phyloP scores from a whole-genome alignment of 2,329 filamentous ascomycete genomes.

The Cladorrhinum sp. region DNA sequence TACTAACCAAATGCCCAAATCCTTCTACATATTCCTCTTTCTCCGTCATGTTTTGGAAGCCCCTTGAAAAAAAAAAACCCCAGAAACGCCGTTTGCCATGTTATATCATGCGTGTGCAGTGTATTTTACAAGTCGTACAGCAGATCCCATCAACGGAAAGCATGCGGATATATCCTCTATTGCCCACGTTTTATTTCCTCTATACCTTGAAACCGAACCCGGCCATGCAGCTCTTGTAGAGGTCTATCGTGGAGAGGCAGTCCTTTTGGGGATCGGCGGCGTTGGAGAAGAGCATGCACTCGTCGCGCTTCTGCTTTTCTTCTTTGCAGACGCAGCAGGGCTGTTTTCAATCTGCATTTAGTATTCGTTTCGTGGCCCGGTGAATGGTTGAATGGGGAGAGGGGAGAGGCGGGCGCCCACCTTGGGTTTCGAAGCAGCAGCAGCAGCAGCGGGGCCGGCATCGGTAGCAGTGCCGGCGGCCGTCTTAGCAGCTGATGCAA shows the following conservation, averaged over 20 bases:
- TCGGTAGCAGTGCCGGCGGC: constrained; percentile 4
- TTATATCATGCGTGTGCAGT: not conserved
- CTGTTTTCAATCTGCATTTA: constrained; percentile 47
- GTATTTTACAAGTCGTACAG: not conserved
- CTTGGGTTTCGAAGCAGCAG: constrained; percentile 39
- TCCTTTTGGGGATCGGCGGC: constrained; percentile 77
- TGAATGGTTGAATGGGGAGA: not conserved
- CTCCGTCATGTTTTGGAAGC: too few relatives aligned
- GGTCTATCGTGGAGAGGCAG: constrained; percentile 76
- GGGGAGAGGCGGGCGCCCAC: constrained; percentile 29
- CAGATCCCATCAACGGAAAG: not conserved
- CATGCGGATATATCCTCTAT: not conserved
- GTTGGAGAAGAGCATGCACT: constrained; percentile 98
- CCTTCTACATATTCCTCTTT: not conserved
- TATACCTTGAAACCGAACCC: constrained; percentile 82
- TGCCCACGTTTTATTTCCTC: constrained; percentile 16
- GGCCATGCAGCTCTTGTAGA: constrained; percentile 89
- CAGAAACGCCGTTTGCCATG: not conserved
- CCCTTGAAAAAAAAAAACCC: not conserved
- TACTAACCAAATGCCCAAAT: not conserved
- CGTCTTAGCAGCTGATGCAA: constrained; percentile 2
- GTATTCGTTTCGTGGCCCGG: not conserved
- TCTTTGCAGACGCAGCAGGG: constrained; percentile 98
- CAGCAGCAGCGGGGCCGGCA: constrained; percentile 15
- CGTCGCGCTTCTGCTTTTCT: constrained; percentile 87